These are phyloP conservation scores for Melaleuca alternifolia DNA, from an alignment of 345 rosid genomes.

Conservation along the genomic window DNA sequence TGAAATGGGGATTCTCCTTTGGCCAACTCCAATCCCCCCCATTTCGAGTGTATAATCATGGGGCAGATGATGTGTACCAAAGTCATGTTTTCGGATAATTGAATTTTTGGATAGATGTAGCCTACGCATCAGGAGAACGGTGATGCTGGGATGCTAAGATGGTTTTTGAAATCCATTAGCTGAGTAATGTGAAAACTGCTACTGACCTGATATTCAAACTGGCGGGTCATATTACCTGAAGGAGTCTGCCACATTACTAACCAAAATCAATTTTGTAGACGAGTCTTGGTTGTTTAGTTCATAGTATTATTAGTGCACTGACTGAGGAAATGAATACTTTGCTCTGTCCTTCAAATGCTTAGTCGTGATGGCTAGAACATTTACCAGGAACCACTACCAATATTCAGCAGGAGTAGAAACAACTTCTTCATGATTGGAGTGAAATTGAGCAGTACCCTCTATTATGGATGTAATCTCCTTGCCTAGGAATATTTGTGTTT, in stretches of 20 bases:
- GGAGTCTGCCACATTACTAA: not conserved
- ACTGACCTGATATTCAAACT: not conserved
- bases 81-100: not conserved
- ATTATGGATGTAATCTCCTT: not conserved
- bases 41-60: not conserved
- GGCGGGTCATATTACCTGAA: not conserved
- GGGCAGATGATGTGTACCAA: not conserved
- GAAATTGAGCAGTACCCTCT: too few species aligned
- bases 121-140: not conserved
- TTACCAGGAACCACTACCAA: not conserved
- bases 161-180: not conserved
- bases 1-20: not conserved
- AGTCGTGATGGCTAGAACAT: not conserved
- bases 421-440: not conserved
- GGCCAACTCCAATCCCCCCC: not conserved
- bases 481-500: not conserved
- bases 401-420: not conserved
- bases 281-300: not conserved
- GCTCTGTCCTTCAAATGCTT: not conserved
- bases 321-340: not conserved
- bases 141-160: not conserved
- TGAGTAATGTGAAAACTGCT: not conserved
- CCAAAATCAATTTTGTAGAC: not conserved
- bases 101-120: not conserved
- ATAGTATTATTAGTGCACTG: not conserved